Evolutionary conservation across 495 filamentous ascomycete species (phyloP), one percentile per base, ranked within the genome.

Genomic region (Podospora pseudopauciseta): DNA sequence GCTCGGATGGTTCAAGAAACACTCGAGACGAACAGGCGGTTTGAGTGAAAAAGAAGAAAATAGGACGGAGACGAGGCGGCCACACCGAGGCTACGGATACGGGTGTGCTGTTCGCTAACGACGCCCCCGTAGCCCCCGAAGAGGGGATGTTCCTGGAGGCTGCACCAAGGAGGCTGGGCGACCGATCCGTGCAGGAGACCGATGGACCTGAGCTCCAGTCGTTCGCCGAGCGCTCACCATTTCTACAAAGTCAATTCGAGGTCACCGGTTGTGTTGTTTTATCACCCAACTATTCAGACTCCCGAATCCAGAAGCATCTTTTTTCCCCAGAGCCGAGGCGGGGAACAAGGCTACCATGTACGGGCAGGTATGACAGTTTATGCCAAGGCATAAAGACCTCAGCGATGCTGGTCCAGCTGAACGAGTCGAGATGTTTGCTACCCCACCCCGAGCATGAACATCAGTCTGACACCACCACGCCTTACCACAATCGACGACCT

Each of bases 21-120:
- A 60, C 15, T 55, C 60, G 49, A 56, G 60, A 63, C 66, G 49
- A 67, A 67, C 66, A 62, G 20, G 39, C 60, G 60, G 44, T 67
- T 67, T 30, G 65, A 55, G 49, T 61, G 58, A 58, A 19, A 19
- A 19, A 9, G 7, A 5, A 23, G 56, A 34, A 26, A 34, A 34
- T 67, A 32, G 49, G 56, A 34, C 53, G 57, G 55, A 16, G 11
- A 30, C 30, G 23, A 62, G 26, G 60, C 27, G 61, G n/a, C 30
- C 30, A 19, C 61, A 28, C 61, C 61, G 27, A 32, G 28, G 23
- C 30, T 20, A 63, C 30, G 27, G 23, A 11, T 32, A 63, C 30
- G 27, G 27, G 32, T 49, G 16, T 63, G 27, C n/a, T 63, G 30
- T n/a, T 23, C 1, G 23, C 23, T 23, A 23, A 23, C 23, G 23